Conservation (phyloP, 768 basidiomycete species). For the Lactarius deliciosus region DNA sequence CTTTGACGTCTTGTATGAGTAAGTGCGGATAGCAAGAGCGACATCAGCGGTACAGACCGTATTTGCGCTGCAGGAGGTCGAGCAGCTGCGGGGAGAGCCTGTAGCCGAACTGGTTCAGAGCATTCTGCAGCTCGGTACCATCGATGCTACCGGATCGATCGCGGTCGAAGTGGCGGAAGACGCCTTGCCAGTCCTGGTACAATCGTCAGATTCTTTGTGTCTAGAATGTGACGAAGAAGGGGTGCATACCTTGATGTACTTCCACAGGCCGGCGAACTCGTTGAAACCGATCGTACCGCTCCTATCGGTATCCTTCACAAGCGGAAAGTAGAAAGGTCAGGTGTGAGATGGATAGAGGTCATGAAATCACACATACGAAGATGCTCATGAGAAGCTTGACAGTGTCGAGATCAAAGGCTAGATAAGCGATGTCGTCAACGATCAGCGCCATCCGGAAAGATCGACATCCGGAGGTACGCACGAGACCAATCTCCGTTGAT, state of each 20-base stretch:
- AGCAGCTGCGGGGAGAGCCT: constrained; percentile 68
- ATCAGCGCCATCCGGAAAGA: not conserved
- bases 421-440: not conserved
- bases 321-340: constrained; percentile 8
- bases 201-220: not conserved
- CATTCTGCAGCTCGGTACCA: constrained; percentile 60
- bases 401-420: constrained; percentile 83
- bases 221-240: not conserved
- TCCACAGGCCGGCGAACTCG: constrained; percentile 81
- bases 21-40: not conserved
- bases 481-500: constrained; percentile 74
- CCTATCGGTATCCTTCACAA: constrained; percentile 59
- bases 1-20: constrained; percentile 44
- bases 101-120: constrained; percentile 76
- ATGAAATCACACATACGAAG: constrained; percentile 53
- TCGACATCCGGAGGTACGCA: constrained; percentile 41
- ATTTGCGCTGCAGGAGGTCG: constrained; percentile 71
- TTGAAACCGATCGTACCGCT: constrained; percentile 79
- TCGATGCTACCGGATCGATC: constrained; percentile 83
- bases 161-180: constrained; percentile 82
- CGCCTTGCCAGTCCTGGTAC: constrained; percentile 74
- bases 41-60: constrained; percentile 48
- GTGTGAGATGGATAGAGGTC: not conserved
- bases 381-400: constrained; percentile 82
- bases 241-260: constrained; percentile 63